Percentiles rank a stretch among this genome's conserved stretches.
Conservation (phyloP, 257 asterid genomes). For the Scutellaria galericulata region DNA sequence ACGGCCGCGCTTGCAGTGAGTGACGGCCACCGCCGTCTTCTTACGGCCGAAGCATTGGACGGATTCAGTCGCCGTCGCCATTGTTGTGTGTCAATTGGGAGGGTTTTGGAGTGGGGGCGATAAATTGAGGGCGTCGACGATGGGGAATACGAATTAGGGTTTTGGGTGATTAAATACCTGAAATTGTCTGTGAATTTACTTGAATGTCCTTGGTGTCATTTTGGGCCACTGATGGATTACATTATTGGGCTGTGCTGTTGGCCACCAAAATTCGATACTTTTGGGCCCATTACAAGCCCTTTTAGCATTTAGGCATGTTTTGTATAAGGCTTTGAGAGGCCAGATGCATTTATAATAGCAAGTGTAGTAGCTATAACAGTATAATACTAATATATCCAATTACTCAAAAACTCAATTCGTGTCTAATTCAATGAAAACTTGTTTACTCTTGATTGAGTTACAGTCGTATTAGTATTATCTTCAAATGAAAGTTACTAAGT, state of each 20-base stretch:
- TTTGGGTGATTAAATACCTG: slow-evolving; percentile 18
- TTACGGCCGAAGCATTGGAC: slow-evolving; percentile 83
- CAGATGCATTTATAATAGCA: no score
- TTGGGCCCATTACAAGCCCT: no score
- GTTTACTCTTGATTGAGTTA: no score
- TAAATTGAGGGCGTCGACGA: neutral
- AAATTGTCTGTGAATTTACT: neutral
- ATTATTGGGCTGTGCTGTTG: neutral
- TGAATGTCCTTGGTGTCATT: neutral
- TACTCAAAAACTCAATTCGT: no score
- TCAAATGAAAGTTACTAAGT: no score
- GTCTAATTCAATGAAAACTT: no score
- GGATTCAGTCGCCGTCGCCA: slow-evolving; percentile 59
- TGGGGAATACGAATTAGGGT: slow-evolving; percentile 21
- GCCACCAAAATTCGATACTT: no score
- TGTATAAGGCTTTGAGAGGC: no score
- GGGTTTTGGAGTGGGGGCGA: neutral
- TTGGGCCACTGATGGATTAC: slow-evolving; percentile 15
- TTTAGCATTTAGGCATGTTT: no score
- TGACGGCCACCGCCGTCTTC: slow-evolving; percentile 82
- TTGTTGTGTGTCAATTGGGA: slow-evolving; percentile 6
- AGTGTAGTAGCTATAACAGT: no score
- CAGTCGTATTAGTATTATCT: no score
- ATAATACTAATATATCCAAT: no score
- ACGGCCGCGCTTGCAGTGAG: slow-evolving; percentile 82